Evolutionary conservation across 2,329 filamentous ascomycete species (phyloP).

Genomic region (Diaporthe eres): DNA sequence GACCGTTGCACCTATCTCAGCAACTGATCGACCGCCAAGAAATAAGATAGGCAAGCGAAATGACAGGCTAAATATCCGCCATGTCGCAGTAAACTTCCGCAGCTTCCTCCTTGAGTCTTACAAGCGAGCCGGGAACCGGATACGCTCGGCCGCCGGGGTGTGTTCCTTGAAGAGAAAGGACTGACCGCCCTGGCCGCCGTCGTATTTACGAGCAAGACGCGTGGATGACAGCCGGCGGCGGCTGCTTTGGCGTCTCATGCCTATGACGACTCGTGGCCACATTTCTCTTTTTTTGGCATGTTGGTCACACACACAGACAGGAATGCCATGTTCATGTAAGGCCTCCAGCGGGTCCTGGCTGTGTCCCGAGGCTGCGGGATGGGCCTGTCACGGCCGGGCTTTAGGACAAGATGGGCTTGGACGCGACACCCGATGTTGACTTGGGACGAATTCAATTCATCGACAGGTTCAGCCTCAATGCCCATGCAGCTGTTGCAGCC

Average conservation of each 20-base stretch:
- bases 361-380: slow-evolving; percentile 7
- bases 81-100: slow-evolving; percentile 8
- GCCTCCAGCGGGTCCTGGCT: slow-evolving; percentile 18
- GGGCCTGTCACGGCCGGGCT: slow-evolving; percentile 10
- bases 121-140: slow-evolving; percentile 8
- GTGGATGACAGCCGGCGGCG: background rate
- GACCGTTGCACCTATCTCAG: slow-evolving; percentile 8
- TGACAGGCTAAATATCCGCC: slow-evolving; percentile 27
- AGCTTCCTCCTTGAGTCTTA: slow-evolving; percentile 12
- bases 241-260: background rate
- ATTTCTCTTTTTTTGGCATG: slow-evolving; percentile 11
- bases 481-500: background rate
- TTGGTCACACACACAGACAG: background rate
- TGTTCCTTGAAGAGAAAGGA: slow-evolving; percentile 4
- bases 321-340: background rate
- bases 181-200: background rate
- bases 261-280: background rate
- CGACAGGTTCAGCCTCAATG: slow-evolving; percentile 20
- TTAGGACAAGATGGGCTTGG: background rate
- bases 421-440: background rate
- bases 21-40: slow-evolving; percentile 22
- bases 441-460: background rate
- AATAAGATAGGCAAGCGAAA: slow-evolving; percentile 17
- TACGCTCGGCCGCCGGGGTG: slow-evolving; percentile 10
- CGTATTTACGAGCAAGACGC: slow-evolving; percentile 17